Evolutionary conservation across 352 stramenopile species (phyloP), one percentile per base, ranked within the genome.

Genomic region (Pythium utonaiense): DNA sequence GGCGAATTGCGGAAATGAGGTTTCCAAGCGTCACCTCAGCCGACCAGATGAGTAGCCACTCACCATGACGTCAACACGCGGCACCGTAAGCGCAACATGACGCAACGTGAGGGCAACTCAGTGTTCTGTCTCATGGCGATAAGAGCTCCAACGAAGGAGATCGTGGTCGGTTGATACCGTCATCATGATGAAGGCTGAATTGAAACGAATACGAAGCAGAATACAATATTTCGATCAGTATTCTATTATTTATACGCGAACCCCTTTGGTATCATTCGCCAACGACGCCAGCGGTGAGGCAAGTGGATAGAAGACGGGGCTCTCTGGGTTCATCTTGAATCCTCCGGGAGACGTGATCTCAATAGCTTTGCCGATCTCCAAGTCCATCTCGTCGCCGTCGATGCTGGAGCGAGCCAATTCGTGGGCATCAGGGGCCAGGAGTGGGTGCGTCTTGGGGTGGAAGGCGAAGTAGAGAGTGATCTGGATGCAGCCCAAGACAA

Each of bases 391-490:
- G 3, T 40, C n/a, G 3, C 44, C 55, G 21, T 14, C 28, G n/a
- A 30, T 1, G 12, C 21, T 24, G 4, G 19, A 30, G 3, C 42
- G 38, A 16, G 53, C 17, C 12, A 51, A 14, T 22, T 44, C 36
- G 36, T 44, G 36, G 36, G 10, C 22, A 13, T 51, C 12, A 3
- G 54, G 55, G 22, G 33, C 42, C 44, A 49, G 44, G 14, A 74
- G 62, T 22, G 66, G 70, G 17, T 75, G 66, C 24, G 73, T 78
- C n/a, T 64, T 84, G 6, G 75, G 77, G 57, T 84, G 58, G 55
- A 72, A 82, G 51, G 75, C 50, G 50, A 75, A 57, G 61, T 83
- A 85, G 19, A 85, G 66, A 2, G 53, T 55, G 45, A 84, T 57
- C 42, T 85, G 75, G 6, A 61, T 0, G 47, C 44, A 72, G 13